These are phyloP conservation scores for Melampsora americana DNA, from an alignment of 1,284 basidiomycete species.

Conservation along the genomic window DNA sequence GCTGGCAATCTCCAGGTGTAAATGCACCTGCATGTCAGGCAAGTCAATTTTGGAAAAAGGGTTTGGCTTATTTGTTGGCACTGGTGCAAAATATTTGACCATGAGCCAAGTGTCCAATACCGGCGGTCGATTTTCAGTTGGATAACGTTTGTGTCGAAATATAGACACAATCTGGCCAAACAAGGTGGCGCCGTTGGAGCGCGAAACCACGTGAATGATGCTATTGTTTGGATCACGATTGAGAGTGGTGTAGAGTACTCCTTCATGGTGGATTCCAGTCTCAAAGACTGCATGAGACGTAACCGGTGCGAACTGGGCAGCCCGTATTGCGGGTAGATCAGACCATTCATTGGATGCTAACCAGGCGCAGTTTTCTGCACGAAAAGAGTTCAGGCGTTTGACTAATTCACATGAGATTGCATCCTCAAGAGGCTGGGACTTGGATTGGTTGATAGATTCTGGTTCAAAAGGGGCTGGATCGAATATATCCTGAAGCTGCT, in stretches of 20 bases:
- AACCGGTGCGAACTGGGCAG: not conserved
- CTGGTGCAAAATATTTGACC: not conserved
- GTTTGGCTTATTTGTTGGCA: not conserved
- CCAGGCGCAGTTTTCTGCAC: not conserved
- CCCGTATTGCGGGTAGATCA: not conserved
- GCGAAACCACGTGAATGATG: not conserved
- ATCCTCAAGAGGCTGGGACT: conserved; percentile 48
- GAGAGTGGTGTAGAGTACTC: not conserved
- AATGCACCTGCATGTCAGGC: conserved; percentile 53
- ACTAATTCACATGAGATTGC: not conserved
- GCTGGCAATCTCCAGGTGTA: too few species aligned
- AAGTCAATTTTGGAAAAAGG: not conserved
- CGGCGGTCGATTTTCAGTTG: not conserved
- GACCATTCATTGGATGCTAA: not conserved
- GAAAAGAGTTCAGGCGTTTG: not conserved
- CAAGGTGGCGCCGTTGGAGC: not conserved
- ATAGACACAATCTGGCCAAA: not conserved
- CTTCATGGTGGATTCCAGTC: not conserved
- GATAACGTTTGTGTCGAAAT: not conserved
- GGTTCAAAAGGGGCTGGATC: conserved; percentile 24
- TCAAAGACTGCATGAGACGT: not conserved
- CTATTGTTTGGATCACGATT: not conserved
- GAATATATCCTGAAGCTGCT: not conserved
- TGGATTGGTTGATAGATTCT: conserved; percentile 68
- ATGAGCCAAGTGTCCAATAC: not conserved